Percentiles rank a stretch among this genome's conserved stretches.
phyloP scores from a whole-genome alignment of 148 eudicot genomes.

The Rhododendron ferrugineum region DNA sequence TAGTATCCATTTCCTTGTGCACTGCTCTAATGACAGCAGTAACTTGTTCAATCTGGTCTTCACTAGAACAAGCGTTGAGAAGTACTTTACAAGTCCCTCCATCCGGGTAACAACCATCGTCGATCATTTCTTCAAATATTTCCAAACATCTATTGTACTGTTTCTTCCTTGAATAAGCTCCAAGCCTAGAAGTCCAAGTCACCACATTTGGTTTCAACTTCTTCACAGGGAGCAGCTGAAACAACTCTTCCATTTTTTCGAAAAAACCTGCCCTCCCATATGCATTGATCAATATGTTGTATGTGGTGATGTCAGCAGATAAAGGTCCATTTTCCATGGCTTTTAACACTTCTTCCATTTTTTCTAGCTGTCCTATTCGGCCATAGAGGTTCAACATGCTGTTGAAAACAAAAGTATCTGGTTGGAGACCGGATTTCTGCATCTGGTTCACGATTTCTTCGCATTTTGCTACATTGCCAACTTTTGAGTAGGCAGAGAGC shows the following conservation, averaged over 20 bases:
- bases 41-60: slow-evolving; percentile 74
- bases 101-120: slow-evolving; percentile 81
- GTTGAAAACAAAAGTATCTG: slow-evolving; percentile 73
- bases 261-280: slow-evolving; percentile 76
- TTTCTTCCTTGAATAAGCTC: slow-evolving; percentile 84
- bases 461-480: slow-evolving; percentile 49
- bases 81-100: slow-evolving; percentile 86
- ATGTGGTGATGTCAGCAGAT: slow-evolving; percentile 60
- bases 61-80: slow-evolving; percentile 65
- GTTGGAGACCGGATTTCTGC: slow-evolving; percentile 60
- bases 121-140: slow-evolving; percentile 85
- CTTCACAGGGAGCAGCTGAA: slow-evolving; percentile 35
- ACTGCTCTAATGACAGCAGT: slow-evolving; percentile 64
- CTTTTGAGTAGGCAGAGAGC: slow-evolving; percentile 65
- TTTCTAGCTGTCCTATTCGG: slow-evolving; percentile 52
- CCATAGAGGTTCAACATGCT: slow-evolving; percentile 79
- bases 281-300: slow-evolving; percentile 66
- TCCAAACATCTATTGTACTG: slow-evolving; percentile 58
- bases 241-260: slow-evolving; percentile 77
- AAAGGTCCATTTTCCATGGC: slow-evolving; percentile 52
- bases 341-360: slow-evolving; percentile 71
- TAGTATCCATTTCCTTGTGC: slow-evolving; percentile 42
- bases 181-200: slow-evolving; percentile 89
- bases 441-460: slow-evolving; percentile 63
- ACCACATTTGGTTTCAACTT: slow-evolving; percentile 61